Base-by-base conservation (phyloP, 2,329 filamentous ascomycete species). In the Hortaea werneckii region DNA sequence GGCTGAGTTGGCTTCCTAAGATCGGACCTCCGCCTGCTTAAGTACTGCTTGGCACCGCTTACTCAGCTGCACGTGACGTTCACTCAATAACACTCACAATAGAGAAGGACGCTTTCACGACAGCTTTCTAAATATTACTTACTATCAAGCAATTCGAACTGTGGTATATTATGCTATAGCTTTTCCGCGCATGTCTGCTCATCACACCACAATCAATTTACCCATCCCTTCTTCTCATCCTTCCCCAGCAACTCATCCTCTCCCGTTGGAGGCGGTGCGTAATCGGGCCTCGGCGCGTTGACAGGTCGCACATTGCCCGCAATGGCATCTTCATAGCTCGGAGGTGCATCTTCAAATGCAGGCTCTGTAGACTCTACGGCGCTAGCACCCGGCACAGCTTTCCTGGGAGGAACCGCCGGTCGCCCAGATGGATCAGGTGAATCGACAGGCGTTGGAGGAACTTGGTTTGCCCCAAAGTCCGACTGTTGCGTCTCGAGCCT, bases 291-390 rank as follows among this genome's bases (percentile, higher is more conserved):
- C 27, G 82, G 70, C 50, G 81, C 84, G 60, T 87, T 78, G 46
- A 87, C 78, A 1, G 87, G 85, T 32, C 78, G 82, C 50, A 92
- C 67, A 48, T 82, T 78, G 53, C 86, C 82, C 5, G 87, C 88
- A 67, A 95, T 82, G 9, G 87, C 88, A 65, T 95, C 89, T 66
- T 95, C 88, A 60, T 96, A 96, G 58, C 87, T 95, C 6, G 89
- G 89, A 12, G 90, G 89, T n/a, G 87, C 86, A 46, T 92, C 87
- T 29, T 48, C 49, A 40, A 58, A 57, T 8, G 50, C 41, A n/a
- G 46, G 43, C 5, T 26, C 44, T 12, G 37, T 35, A 9, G 32
- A 9, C 8, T 9, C 8, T 9, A 3, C 32, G 28, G 20, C 43
- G 5, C 13, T 13, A 35, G n/a, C 32, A 9, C 32, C 32, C 32